Evolutionary conservation across 2,329 filamentous ascomycete genomes (phyloP).

Genomic region (Xylariaceae sp.): DNA sequence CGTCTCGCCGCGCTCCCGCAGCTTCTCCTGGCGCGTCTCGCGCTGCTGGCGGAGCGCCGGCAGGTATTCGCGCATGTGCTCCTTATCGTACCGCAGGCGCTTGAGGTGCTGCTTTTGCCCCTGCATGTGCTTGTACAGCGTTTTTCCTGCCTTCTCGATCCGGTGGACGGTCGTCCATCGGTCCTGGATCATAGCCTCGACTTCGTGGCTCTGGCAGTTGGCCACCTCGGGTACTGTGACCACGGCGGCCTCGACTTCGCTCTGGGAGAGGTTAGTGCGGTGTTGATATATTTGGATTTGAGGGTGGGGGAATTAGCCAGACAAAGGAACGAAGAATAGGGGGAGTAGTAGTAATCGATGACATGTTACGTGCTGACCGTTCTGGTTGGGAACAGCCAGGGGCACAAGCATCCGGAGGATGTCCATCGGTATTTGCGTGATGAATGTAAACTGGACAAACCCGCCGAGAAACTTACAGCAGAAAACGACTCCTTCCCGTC

Average conservation of each 20-base stretch:
- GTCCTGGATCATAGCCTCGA: conserved; percentile 4
- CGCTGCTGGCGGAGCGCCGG: conserved; percentile 14
- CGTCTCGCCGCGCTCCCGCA: background rate
- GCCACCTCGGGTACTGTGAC: background rate
- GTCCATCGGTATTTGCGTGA: too few species aligned
- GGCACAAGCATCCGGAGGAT: too few species aligned
- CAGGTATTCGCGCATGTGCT: conserved; percentile 2
- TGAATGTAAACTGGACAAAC: background rate
- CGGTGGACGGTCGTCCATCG: conserved; percentile 14
- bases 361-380: too few species aligned
- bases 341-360: background rate
- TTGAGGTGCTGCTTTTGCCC: conserved; percentile 12
- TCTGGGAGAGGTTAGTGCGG: conserved; percentile 15
- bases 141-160: conserved; percentile 4
- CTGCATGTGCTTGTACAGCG: conserved; percentile 5
- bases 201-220: background rate
- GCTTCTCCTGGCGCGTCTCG: conserved; percentile 3
- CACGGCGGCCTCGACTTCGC: conserved; percentile 20
- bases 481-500: conserved; percentile 20
- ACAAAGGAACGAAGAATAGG: background rate
- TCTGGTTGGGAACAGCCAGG: too few species aligned
- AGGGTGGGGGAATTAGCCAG: background rate
- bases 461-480: conserved; percentile 19
- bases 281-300: background rate
- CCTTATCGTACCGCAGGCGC: conserved; percentile 5